Evolutionary conservation across 345 rosid species (phyloP), one percentile per base, ranked within the genome.

Genomic region (Cardamine chenopodiifolia): DNA sequence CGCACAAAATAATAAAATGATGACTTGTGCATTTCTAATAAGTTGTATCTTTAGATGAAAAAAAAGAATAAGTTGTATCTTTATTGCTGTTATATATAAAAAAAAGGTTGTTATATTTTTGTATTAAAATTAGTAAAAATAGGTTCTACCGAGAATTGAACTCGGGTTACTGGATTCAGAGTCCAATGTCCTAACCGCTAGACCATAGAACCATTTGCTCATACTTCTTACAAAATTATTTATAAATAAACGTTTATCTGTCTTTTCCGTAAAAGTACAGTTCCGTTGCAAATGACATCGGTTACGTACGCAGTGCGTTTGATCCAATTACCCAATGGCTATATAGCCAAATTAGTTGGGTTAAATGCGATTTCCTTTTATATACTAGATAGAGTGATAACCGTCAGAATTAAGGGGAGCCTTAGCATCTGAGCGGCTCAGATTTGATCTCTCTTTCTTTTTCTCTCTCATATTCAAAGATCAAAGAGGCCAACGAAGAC

Each of bases 141-240:
- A 93, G 89, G 96, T 88, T 87, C 92, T 82, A 88, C 93, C 93
- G 96, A 94, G 89, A 91, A 67, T 90, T 90, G 98, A 94, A 91
- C 92, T 90, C 92, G 93, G 96, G 97, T 88, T 88, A 90, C 88
- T 86, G 90, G 92, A 95, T 92, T 89, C 96, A 89, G 89, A 89
- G 93, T 90, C 95, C 88, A 87, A 90, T 87, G 92, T 90, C 93
- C 97, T 88, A 39, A 91, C 97, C 95, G 81, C 96, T 83, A 88
- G 97, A 79, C 82, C 73, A 75, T 75, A 70, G 80, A 75, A 75
- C 79, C 82, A 3, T 2, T 61, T 67, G 49, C 0, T 0, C 0
- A 6, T 0, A 0, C 0, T 0, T 3, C 0, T 0, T 0, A 31
- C 1, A 8, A 0, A 13, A 1, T 0, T 0, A 0, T 10, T 3